These are phyloP conservation scores for Tanacetum coccineum DNA, from an alignment of 129 eudicot species.

Conservation along the genomic window DNA sequence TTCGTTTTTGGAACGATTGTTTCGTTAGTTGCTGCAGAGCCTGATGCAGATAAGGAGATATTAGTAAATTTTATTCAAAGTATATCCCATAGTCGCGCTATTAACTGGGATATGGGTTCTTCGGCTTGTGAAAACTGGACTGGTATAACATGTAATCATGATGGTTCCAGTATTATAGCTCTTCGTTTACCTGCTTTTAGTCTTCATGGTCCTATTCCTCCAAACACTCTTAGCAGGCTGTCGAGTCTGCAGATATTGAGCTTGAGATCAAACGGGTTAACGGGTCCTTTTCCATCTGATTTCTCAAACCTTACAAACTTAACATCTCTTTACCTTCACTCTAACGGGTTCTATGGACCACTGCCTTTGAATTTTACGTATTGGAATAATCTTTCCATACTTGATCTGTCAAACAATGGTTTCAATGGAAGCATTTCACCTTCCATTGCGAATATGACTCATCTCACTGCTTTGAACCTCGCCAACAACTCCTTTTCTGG, in stretches of 20 bases:
- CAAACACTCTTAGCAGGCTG: conserved; percentile 61
- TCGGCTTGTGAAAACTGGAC: conserved; percentile 75
- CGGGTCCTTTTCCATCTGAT: conserved; percentile 81
- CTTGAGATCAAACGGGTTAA: conserved; percentile 59
- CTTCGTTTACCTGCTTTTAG: conserved; percentile 73
- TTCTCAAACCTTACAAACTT: conserved; percentile 55
- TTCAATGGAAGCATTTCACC: conserved; percentile 67
- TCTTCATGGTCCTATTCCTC: conserved; percentile 59
- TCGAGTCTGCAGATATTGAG: conserved; percentile 70
- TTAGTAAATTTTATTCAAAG: conserved; percentile 59
- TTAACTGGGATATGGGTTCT: conserved; percentile 69
- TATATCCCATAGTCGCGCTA: conserved; percentile 36
- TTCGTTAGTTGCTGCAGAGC: conserved; percentile 50
- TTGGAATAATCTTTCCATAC: conserved; percentile 62
- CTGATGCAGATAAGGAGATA: conserved; percentile 64
- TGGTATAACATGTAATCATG: conserved; percentile 81
- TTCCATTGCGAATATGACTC: conserved; percentile 66
- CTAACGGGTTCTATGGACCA: conserved; percentile 60
- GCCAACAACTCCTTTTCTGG: conserved; percentile 85
- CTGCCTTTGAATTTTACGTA: conserved; percentile 59
- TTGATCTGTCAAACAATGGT: conserved; percentile 63
- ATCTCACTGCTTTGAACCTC: conserved; percentile 60
- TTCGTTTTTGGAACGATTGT: conserved; percentile 28
- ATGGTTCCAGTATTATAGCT: conserved; percentile 61
- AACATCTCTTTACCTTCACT: conserved; percentile 64